Percentiles rank a stretch among this genome's conserved stretches.
Evolutionary conservation across 805 yeast species (phyloP).

Genomic region (Starmerella tilneyi): DNA sequence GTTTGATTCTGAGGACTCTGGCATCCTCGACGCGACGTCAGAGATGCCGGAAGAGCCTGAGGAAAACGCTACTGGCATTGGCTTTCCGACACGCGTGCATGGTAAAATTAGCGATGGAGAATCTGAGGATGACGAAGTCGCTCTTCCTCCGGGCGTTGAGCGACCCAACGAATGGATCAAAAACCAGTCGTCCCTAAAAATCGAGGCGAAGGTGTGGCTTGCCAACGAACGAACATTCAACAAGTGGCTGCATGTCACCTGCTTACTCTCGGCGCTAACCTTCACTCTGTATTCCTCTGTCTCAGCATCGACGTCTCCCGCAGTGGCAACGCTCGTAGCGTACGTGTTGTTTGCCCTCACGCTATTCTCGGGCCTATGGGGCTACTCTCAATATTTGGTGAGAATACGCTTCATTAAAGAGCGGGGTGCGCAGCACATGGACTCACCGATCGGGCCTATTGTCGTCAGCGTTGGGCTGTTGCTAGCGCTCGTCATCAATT

Average conservation of each 20-base stretch:
- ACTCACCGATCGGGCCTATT: constrained; percentile 82
- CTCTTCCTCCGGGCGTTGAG: constrained; percentile 77
- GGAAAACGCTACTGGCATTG: constrained; percentile 16
- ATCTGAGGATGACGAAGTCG: constrained; percentile 79
- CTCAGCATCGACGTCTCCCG: constrained; percentile 45
- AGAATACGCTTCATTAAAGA: constrained; percentile 64
- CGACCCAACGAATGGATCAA: constrained; percentile 72
- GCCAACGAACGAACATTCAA: constrained; percentile 97
- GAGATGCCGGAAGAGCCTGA: constrained; percentile 15
- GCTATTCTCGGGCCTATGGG: constrained; percentile 79
- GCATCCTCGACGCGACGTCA: constrained; percentile 16
- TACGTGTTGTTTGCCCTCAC: constrained; percentile 73
- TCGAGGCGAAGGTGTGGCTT: constrained; percentile 96
- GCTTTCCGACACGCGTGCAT: constrained; percentile 27
- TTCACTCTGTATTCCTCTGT: constrained; percentile 75
- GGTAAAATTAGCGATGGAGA: constrained; percentile 38
- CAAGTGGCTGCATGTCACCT: constrained; percentile 86
- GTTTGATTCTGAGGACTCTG: constrained; percentile 29
- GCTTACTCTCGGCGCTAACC: constrained; percentile 73
- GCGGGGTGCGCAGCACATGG: constrained; percentile 80
- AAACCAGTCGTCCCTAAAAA: constrained; percentile 83
- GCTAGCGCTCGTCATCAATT: constrained; percentile 58
- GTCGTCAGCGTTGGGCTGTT: constrained; percentile 62
- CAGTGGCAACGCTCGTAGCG: constrained; percentile 58
- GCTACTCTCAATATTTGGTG: constrained; percentile 61